Evolutionary conservation across 441 rosid species (phyloP), one percentile per base, ranked within the genome.

Genomic region (Adansonia madagascariensis): DNA sequence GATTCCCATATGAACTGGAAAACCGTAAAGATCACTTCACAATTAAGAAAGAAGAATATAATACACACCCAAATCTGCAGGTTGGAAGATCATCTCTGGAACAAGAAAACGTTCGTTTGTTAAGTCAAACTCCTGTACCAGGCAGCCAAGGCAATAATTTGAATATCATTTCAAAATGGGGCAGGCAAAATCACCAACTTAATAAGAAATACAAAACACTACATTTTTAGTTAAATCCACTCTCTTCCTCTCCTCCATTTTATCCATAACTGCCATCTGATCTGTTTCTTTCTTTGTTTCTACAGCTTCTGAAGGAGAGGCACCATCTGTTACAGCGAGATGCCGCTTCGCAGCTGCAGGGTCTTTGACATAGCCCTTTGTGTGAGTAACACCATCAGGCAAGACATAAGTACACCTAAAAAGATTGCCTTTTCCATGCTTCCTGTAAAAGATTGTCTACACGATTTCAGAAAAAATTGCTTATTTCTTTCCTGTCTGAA

Each of bases 91-190:
- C 88, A 93, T 92, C 88, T 95, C 98, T 2, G 97, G 98, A 60
- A 93, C 98, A 82, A 95, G 93, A 79, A 95, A 95, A 12, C 97
- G 90, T 76, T 93, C 99, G 79, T 92, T 95, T n/a, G 95, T 90
- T 85, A 95, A 86, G 76, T 95, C 97, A 71, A 95, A 91, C 88
- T 95, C 99, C 99, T 95, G 91, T 80, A 59, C 80, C 10, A 74
- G 72, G 74, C n/a, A 67, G 60, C 31, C 65, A 62, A 71, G 75
- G n/a, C 50, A 55, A 62, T 5, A 41, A 63, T 53, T 15, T 52
- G 20, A 71, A 79, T 70, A 18, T 62, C 9, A 67, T 15, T 47
- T 57, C 55, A 66, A 78, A 43, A 20, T 35, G n/a, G n/a, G 2
- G 9, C 55, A 63, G 18, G 17, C 43, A 74, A 69, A 49, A 41